Base-by-base conservation (phyloP, 2,329 filamentous ascomycete genomes). In the Alternaria consortialis region DNA sequence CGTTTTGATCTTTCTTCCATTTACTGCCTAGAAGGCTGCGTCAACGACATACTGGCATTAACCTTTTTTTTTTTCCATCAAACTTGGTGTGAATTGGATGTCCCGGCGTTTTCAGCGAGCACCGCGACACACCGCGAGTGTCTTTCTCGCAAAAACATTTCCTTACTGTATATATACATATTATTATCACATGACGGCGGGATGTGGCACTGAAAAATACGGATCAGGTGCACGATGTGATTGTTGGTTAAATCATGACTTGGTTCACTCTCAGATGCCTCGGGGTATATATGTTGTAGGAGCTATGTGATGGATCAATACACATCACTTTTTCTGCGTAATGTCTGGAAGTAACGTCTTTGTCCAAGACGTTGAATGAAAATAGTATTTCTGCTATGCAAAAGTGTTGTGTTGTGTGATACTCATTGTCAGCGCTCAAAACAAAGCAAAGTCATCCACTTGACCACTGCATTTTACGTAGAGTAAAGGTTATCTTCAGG, bases 121-220 rank as follows among this genome's bases (percentile, higher is more conserved):
- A 43, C 39, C 48, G 51, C 56, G 37, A 54, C 23, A 34, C 50
- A 54, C 8, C 37, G 17, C 56, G 44, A 52, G 44, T 43, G 44
- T 56, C n/a, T 25, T 53, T 34, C 17, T 47, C 44, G 51, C 51
- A 17, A 39, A 39, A 52, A 55, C 47, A 6, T 51, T 59, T 58
- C 34, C 43, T 48, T 56, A 54, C 43, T 67, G 65, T 66, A 68
- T 34, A 67, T 67, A 62, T 60, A 67, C 66, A 62, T 60, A 58
- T 53, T 53, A 50, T 44, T 17, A 23, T 37, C 51, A 44, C 46
- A 60, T 55, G 53, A 60, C 25, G 50, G 51, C 23, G 32, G 52
- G 44, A 17, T 27, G 57, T 40, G 50, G 42, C 27, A 48, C 44
- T 36, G 39, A 48, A 55, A 59, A 34, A 25, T 17, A 32, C 13